A percentile compares a stretch with the other conserved stretches of the same genome.
Evolutionary conservation across 164 flowering plant species (phyloP).

Genomic region (Nymphaea colorata): DNA sequence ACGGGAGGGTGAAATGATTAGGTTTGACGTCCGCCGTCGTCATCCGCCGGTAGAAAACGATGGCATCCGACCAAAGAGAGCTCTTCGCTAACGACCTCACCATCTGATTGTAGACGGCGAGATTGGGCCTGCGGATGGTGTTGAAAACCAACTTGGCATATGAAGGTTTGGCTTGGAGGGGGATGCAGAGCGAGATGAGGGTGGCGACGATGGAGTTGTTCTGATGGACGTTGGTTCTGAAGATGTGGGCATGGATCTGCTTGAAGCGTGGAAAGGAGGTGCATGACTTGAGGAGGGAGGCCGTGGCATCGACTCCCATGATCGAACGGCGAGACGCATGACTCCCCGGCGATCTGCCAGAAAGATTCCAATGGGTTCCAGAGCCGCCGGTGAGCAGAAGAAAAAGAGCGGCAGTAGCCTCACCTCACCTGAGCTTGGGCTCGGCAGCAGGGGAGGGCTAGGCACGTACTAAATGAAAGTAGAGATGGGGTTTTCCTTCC

Average conservation of each 20-base stretch:
- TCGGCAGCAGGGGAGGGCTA: too few species aligned
- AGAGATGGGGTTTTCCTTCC: too few species aligned
- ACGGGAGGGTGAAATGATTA: conserved; percentile 22
- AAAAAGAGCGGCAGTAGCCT: too few species aligned
- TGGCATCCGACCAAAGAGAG: conserved; percentile 3
- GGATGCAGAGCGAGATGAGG: conserved; percentile 18
- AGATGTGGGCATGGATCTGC: conserved; percentile 21
- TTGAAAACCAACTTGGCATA: conserved; percentile 15
- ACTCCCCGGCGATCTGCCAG: too few species aligned
- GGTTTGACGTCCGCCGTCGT: conserved; percentile 7
- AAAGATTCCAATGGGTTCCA: too few species aligned
- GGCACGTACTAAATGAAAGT: too few species aligned
- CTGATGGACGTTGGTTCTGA: conserved; percentile 15
- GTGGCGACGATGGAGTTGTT: conserved; percentile 22
- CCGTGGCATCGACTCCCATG: not conserved
- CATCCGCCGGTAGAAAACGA: conserved; percentile 17
- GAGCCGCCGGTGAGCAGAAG: too few species aligned
- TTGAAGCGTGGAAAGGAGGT: conserved; percentile 11
- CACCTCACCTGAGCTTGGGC: too few species aligned
- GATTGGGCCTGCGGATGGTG: conserved; percentile 9
- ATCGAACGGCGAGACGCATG: not conserved
- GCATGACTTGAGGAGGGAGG: conserved; percentile 14
- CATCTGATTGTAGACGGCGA: conserved; percentile 17
- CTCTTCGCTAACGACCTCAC: conserved; percentile 14
- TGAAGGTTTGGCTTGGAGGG: conserved; percentile 3